Base-by-base conservation (phyloP, 768 basidiomycete genomes). In the Lactarius akahatsu region DNA sequence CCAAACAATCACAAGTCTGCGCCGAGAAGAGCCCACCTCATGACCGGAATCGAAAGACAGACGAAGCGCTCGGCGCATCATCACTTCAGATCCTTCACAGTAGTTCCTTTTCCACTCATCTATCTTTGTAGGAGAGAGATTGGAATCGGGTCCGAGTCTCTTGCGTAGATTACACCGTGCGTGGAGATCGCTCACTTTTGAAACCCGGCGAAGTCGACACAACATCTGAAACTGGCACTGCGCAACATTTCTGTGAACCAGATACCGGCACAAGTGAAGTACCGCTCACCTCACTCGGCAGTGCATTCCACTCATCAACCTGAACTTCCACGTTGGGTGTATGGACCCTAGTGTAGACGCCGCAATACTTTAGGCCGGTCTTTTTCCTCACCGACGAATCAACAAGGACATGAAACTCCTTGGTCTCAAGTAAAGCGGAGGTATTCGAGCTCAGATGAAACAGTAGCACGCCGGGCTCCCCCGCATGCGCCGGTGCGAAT, bases 21-120 rank as follows among this genome's bases (percentile, higher is more conserved):
- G 34, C n/a, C 18, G 16, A 23, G 9, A 11, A 52, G 50, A 32
- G 28, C 61, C 4, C 30, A 66, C 65, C 62, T 67, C n/a, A 38
- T n/a, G 15, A 2, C 62, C 66, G 1, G 32, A 45, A 18, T 15
- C 6, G 6, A 59, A 40, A 2, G 62, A 40, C 6, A 11, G n/a
- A 0, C 0, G 11, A 9, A 67, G 1, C 0, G 3, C 38, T 13
- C 11, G 2, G 4, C 4, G 0, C 30, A 10, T 8, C 6, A 26
- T 11, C 20, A 0, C 1, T 3, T 16, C 1, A 13, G 32, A 40
- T 0, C 34, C 5, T 2, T 23, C 10, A 30, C 0, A 0, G 20
- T 9, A 3, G 10, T 38, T 38, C 30, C 4, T 32, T 26, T 11
- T 55, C n/a, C 61, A 62, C 18, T 50, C 26, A 7, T 26, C 4